These are phyloP conservation scores for Aspergillus sp. DNA, from an alignment of 2,329 filamentous ascomycete genomes.

Conservation along the genomic window DNA sequence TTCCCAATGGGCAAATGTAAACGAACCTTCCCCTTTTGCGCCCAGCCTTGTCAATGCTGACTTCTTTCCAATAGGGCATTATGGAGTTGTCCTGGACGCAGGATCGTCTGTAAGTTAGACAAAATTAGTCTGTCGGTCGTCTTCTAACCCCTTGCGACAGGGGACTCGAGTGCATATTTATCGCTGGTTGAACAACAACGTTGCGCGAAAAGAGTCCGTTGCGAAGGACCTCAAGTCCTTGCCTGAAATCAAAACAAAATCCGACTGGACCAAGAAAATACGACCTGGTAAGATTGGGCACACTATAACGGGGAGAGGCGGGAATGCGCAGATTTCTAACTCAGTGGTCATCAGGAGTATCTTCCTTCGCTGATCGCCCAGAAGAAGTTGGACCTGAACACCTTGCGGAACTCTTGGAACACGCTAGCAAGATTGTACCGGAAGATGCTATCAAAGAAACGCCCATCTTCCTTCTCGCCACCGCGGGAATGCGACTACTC, in stretches of 20 bases:
- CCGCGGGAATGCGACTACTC: conserved; percentile 88
- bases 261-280: conserved; percentile 90
- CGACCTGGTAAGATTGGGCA: conserved; percentile 65
- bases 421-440: conserved; percentile 78
- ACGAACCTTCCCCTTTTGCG: neutral
- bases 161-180: conserved; percentile 95
- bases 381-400: conserved; percentile 78
- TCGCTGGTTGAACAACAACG: conserved; percentile 78
- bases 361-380: conserved; percentile 78
- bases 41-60: neutral
- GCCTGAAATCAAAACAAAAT: conserved; percentile 78
- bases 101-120: conserved; percentile 72
- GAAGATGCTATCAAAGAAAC: conserved; percentile 74
- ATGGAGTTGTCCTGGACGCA: conserved; percentile 95
- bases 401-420: conserved; percentile 73
- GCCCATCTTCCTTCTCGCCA: conserved; percentile 92
- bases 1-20: conserved; percentile 44
- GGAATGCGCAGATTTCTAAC: neutral
- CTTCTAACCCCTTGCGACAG: conserved; percentile 28
- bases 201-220: conserved; percentile 62
- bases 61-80: conserved; percentile 53
- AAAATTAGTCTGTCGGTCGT: neutral
- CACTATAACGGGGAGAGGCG: neutral
- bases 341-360: conserved; percentile 59
- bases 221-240: conserved; percentile 64